Evolutionary conservation across 2,329 filamentous ascomycete species (phyloP), one percentile per base, ranked within the genome.

Genomic region (Atkinsonella texensis): DNA sequence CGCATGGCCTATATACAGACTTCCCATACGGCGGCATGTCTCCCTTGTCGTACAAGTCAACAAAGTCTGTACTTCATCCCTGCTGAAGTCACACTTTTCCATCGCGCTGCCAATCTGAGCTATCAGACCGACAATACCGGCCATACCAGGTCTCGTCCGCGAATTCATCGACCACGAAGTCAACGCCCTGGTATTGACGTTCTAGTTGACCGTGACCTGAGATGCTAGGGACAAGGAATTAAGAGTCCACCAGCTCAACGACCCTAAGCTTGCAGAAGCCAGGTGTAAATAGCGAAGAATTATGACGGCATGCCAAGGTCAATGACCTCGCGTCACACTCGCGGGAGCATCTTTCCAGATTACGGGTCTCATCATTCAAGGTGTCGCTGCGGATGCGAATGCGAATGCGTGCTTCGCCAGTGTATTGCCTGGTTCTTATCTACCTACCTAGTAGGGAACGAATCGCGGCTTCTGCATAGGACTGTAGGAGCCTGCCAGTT

Each of bases 71-170:
- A 3, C 64, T 77, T 1, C 53, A 59, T 2, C 66, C 67, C 49
- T 4, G 65, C 65, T 2, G 52, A 62, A 9, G 64, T 65, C 0
- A 76, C 74, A 1, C 65, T 68, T 0, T 70, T 70, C 54, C 62
- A 67, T 17, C 60, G 65, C n/a, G 74, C 76, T 56, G 56, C 61
- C 5, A 74, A 77, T 56, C 65, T 74, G 47, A 65, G 67, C 49
- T 69, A 69, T 31, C 69, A 73, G 75, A 79, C 75, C 0, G 75
- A 79, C 53, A 75, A 79, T 59, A 79, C 75, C 0, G 75, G 78
- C 55, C 74, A 79, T 59, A 70, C 74, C 3, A 63, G 76, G 18
- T 2, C 59, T 79, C 13, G 62, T 77, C 3, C 65, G 75, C 20
- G 71, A 68, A 1, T 58, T 79, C 15, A 58, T 76, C 0, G 66